Conservation (phyloP, 495 filamentous ascomycete genomes). For the Podospora comata region DNA sequence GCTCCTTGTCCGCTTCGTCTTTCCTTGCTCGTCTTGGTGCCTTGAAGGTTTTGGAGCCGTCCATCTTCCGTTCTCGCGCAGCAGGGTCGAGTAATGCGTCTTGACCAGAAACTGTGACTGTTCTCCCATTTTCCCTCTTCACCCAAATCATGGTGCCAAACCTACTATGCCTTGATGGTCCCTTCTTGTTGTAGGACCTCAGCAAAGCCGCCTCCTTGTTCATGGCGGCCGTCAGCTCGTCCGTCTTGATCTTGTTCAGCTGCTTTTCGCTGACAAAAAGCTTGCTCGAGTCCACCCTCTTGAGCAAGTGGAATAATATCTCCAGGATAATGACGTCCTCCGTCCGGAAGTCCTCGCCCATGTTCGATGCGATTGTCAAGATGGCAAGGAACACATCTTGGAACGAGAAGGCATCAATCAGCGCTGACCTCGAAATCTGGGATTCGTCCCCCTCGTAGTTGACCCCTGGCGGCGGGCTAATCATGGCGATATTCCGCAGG, state of each 20-base stretch:
- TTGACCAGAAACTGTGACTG: conserved; percentile 86
- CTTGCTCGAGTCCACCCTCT: conserved; percentile 80
- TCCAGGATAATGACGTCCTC: conserved; percentile 87
- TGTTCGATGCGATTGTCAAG: conserved; percentile 81
- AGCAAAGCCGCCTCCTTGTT: conserved; percentile 78
- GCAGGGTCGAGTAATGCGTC: conserved; percentile 72
- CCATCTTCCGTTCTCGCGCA: conserved; percentile 78
- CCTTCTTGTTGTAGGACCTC: conserved; percentile 70
- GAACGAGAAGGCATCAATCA: conserved; percentile 80
- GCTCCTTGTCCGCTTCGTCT: conserved; percentile 66
- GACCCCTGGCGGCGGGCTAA: conserved; percentile 60
- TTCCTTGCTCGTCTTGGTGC: conserved; percentile 64
- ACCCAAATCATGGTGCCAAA: conserved; percentile 99
- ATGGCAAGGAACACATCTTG: conserved; percentile 88
- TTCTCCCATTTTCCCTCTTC: conserved; percentile 74
- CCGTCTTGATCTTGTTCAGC: conserved; percentile 58
- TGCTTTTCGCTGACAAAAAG: conserved; percentile 80
- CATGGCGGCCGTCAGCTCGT: conserved; percentile 72
- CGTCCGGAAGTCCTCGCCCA: conserved; percentile 85
- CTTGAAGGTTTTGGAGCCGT: conserved; percentile 85
- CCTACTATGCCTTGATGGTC: conserved; percentile 84
- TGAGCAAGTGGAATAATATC: conserved; percentile 85
- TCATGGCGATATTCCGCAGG: conserved; percentile 81
- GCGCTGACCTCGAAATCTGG: conserved; percentile 81
- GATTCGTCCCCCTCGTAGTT: conserved; percentile 69